phyloP scores from a whole-genome alignment of 345 rosid genomes.

The Syzygium jambos region DNA sequence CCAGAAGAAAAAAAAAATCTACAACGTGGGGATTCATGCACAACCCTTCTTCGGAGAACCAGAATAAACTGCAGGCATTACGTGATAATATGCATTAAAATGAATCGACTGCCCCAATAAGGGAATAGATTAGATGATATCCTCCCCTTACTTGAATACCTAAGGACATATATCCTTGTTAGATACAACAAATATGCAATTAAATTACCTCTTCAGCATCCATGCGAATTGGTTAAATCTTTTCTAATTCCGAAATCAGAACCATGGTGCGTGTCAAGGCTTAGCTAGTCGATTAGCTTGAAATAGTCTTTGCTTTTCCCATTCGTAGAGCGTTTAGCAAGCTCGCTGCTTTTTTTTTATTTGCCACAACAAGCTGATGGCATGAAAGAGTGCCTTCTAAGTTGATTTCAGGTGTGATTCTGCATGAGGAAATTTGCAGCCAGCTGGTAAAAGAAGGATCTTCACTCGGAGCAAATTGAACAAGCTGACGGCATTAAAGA shows the following conservation, averaged over 20 bases:
- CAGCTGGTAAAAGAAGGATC: neutral
- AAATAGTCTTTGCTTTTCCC: no score
- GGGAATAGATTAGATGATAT: neutral
- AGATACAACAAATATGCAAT: neutral
- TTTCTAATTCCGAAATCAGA: neutral
- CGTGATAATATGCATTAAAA: neutral
- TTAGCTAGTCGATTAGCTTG: neutral
- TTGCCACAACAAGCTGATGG: neutral
- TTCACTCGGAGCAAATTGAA: neutral
- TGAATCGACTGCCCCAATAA: neutral
- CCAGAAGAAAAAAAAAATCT: neutral
- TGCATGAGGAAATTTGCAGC: neutral
- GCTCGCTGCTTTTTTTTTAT: neutral
- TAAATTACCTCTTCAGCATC: neutral
- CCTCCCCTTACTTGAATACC: neutral
- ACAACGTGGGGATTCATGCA: neutral
- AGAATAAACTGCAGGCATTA: neutral
- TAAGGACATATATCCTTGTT: neutral
- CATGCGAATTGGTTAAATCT: neutral
- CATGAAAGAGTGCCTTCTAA: neutral
- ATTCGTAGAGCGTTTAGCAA: neutral
- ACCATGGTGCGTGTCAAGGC: neutral
- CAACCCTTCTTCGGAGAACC: neutral
- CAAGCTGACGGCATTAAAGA: no score
- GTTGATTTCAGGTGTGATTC: neutral